Percentiles rank a stretch among this genome's conserved stretches.
Conservation (phyloP, 371 early-diverging fungal species). For the Haplosporangium sp. region DNA sequence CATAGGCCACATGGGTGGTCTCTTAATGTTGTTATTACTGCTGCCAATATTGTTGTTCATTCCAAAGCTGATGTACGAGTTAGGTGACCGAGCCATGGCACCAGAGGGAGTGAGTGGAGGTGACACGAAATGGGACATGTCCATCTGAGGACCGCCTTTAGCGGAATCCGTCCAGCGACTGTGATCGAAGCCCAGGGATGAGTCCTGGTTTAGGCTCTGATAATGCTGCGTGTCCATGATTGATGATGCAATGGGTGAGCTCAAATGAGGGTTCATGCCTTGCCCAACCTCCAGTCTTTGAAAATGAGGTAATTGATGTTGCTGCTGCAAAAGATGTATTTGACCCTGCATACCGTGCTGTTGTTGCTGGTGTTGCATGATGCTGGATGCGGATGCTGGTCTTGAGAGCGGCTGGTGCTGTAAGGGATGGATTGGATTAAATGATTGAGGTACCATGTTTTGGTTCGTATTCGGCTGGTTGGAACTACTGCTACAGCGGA, state of each 20-base stretch:
- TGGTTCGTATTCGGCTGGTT: constrained; percentile 21
- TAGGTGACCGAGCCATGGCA: constrained; percentile 38
- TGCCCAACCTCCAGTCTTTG: constrained; percentile 35
- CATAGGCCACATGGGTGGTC: constrained; percentile 52
- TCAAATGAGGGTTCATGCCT: constrained; percentile 31
- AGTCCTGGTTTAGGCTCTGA: constrained; percentile 34
- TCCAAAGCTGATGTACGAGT: constrained; percentile 29
- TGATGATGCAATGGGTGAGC: constrained; percentile 17
- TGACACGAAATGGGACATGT: constrained; percentile 45
- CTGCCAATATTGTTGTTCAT: constrained; percentile 13
- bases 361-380: constrained; percentile 20
- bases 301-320: constrained; percentile 31
- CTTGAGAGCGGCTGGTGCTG: constrained; percentile 38
- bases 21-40: constrained; percentile 12
- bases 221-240: constrained; percentile 22
- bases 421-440: constrained; percentile 29
- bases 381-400: constrained; percentile 11
- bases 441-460: constrained; percentile 30
- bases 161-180: constrained; percentile 33
- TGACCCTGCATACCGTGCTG: constrained; percentile 19
- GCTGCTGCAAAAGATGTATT: constrained; percentile 24
- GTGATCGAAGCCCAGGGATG: constrained; percentile 25
- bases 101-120: constrained; percentile 52
- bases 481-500: not conserved
- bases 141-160: constrained; percentile 17